phyloP scores from a whole-genome alignment of 805 yeast species.

The Saccharomycopsis fermentans region DNA sequence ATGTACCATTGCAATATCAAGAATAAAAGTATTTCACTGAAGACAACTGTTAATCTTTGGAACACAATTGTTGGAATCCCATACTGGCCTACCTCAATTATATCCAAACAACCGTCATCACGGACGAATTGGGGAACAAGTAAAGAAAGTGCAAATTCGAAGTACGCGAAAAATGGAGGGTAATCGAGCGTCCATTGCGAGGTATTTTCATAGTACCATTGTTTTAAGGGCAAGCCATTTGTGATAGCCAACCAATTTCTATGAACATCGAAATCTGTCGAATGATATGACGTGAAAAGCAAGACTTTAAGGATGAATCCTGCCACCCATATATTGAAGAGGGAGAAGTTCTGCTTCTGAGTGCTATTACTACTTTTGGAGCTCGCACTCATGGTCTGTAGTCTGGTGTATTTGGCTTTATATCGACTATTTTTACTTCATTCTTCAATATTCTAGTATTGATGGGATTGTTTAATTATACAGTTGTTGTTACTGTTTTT shows the following conservation, averaged over 20 bases:
- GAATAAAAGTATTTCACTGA: conserved; percentile 64
- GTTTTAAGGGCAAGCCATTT: conserved; percentile 51
- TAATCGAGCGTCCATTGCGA: conserved; percentile 93
- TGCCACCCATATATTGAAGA: conserved; percentile 61
- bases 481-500: neutral
- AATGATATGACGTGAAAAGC: conserved; percentile 71
- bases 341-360: conserved; percentile 31
- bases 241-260: conserved; percentile 96
- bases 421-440: neutral
- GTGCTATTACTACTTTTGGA: neutral
- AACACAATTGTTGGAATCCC: conserved; percentile 73
- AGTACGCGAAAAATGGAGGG: conserved; percentile 96
- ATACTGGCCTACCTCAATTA: conserved; percentile 54
- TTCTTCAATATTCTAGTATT: too few species aligned
- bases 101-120: conserved; percentile 68
- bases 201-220: conserved; percentile 78
- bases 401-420: neutral
- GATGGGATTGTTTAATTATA: too few species aligned
- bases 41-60: conserved; percentile 73
- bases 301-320: conserved; percentile 48
- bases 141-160: conserved; percentile 71
- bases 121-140: conserved; percentile 56
- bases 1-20: conserved; percentile 64
- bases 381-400: neutral
- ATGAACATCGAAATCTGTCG: conserved; percentile 96